Base-by-base conservation (phyloP, 2,329 filamentous ascomycete species). In the Curvularia spicifera region DNA sequence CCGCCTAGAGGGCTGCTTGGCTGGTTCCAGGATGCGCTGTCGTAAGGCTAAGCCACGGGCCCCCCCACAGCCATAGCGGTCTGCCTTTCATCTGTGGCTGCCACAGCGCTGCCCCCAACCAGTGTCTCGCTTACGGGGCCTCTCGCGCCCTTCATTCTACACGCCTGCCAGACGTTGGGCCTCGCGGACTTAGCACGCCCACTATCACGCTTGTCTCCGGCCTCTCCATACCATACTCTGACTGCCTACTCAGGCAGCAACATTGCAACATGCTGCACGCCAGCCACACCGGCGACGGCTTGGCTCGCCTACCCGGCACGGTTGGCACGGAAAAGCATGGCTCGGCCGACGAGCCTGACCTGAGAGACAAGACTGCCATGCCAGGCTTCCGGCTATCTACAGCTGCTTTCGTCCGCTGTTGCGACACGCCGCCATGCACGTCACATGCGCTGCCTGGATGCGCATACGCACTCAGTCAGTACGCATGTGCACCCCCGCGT, bases 41-140 rank as follows among this genome's bases (percentile, higher is more conserved):
- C 66, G 64, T 64, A 61, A 69, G 65, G 65, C 64, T 60, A 63
- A 69, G 65, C 63, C 67, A 68, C 64, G 60, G 53, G 47, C 43
- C 50, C 26, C 55, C 60, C 61, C 60, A 60, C 63, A 52, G 31
- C 45, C 62, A 59, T 51, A 66, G 68, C 67, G 68, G 68, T 71
- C 68, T 71, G 53, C 54, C 65, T 51, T 68, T 59, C 52, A 62
- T 57, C 65, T 69, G 68, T 69, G 65, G 65, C 68, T 68, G 54
- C 60, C 60, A 31, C 57, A 50, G 61, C 59, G 61, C 58, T 31
- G 29, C 9, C 29, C 26, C 26, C 26, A 28, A 28, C 26, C 26
- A 28, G 26, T 61, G 62, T 63, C 62, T 63, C 61, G 63, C 61
- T 61, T 57, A 62, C 31, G 26, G 45, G 24, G 39, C 53, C 51